phyloP scores from a whole-genome alignment of 2,329 filamentous ascomycete genomes.

The Nectriaceae sp. region DNA sequence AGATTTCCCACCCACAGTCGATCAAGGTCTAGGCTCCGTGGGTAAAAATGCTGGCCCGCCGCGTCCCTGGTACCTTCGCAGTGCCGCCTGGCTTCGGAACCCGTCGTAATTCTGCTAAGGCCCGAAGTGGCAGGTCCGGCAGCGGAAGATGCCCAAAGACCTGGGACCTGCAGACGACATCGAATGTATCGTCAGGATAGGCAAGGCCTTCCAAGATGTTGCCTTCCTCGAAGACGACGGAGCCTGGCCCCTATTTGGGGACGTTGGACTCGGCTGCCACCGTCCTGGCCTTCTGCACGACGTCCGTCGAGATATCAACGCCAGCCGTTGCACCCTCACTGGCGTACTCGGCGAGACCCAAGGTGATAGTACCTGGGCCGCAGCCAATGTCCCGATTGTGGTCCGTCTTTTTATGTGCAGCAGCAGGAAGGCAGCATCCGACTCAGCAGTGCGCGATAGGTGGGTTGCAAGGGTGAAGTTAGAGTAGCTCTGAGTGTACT shows the following conservation, averaged over 20 bases:
- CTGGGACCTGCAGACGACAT: constrained; percentile 42
- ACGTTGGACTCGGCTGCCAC: neutral
- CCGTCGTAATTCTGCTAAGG: constrained; percentile 42
- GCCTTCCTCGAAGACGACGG: constrained; percentile 30
- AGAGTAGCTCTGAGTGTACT: constrained; percentile 43
- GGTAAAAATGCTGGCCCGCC: constrained; percentile 24
- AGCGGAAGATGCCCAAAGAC: constrained; percentile 40
- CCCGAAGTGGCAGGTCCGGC: constrained; percentile 27
- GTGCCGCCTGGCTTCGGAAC: constrained; percentile 44
- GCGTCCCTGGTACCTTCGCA: constrained; percentile 34
- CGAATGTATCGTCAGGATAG: constrained; percentile 40
- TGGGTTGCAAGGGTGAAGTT: constrained; percentile 39
- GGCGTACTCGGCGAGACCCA: constrained; percentile 39
- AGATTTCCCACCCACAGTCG: constrained; percentile 2
- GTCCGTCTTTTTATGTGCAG: constrained; percentile 40
- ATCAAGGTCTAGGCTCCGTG: constrained; percentile 23
- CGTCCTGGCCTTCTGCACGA: neutral
- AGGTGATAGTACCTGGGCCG: constrained; percentile 50
- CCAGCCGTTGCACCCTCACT: constrained; percentile 33
- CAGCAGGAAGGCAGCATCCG: constrained; percentile 44
- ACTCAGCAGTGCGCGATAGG: constrained; percentile 41
- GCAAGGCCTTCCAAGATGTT: constrained; percentile 38
- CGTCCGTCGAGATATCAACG: constrained; percentile 15
- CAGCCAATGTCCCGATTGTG: constrained; percentile 49
- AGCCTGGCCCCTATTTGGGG: constrained; percentile 13